Evolutionary conservation across 2,329 filamentous ascomycete species (phyloP), one percentile per base, ranked within the genome.

Genomic region (Trichoderma semiorbis): DNA sequence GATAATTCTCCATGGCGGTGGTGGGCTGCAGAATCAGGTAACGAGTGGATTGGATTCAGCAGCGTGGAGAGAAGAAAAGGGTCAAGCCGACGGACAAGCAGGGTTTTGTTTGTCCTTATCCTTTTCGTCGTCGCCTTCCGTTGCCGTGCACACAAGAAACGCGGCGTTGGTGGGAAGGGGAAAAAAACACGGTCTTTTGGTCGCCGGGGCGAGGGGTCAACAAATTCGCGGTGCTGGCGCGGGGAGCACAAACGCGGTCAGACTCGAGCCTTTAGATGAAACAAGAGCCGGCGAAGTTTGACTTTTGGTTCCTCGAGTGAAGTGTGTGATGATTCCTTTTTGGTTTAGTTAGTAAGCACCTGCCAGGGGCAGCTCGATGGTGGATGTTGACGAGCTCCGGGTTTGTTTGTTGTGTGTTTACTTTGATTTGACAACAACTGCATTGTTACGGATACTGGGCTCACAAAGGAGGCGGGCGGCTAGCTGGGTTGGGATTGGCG

Each of bases 1-100:
- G 93, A 83, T 97, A 97, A 84, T 97, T 97, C 83, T 97, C 94
- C 94, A 97, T 97, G 76, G 73, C 75, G 70, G 71, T 47, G 70
- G 24, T n/a, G 16, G 47, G n/a, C 14, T 28, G 28, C n/a, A 62
- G 28, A 53, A 53, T 58, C 58, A 24, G 30, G 34, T 14, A 32
- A 53, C 57, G 39, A 60, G 24, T n/a, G 64, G 24, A 55, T 39
- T 11, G 53, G 21, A 16, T 18, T 39, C 11, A n/a, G 28, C 34
- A 14, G 58, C 7, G 11, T 26, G 10, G 26, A n/a, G 34, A 18
- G n/a, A 10, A 8, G 34, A 24, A 3, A 30, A 64, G 8, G 39
- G 28, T 34, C 30, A 34, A 21, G 18, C 26, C 34, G 43, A 28
- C 21, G 34, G 34, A 43, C n/a, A 21, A 47, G 21, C 47, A 2